Percentiles rank a stretch among this genome's conserved stretches.
Evolutionary conservation across 1,139 yeast genomes (phyloP).

Genomic region (Sporopachydermia cereana): DNA sequence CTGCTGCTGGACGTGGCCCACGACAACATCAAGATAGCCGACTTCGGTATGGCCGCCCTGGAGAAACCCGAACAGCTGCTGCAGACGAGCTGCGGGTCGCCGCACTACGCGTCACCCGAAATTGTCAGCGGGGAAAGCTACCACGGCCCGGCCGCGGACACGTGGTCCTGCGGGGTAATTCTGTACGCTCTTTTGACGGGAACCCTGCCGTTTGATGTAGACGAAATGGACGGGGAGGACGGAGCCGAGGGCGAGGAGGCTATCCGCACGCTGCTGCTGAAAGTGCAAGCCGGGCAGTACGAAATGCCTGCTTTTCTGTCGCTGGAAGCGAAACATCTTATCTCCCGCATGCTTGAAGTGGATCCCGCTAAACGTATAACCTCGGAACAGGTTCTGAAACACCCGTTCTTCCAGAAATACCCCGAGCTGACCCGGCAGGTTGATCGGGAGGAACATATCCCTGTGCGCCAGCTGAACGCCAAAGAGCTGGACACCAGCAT

Average conservation of each 20-base stretch:
- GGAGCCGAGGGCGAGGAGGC: conserved; percentile 45
- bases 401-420: conserved; percentile 51
- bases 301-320: conserved; percentile 63
- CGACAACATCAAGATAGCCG: conserved; percentile 66
- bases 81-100: conserved; percentile 77
- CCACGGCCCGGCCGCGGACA: conserved; percentile 76
- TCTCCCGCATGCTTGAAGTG: conserved; percentile 51
- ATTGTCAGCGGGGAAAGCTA: conserved; percentile 67
- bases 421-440: not conserved
- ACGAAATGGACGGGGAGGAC: not conserved
- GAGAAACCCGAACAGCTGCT: conserved; percentile 60
- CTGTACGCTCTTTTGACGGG: conserved; percentile 70
- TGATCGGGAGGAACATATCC: not conserved
- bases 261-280: conserved; percentile 53
- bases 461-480: conserved; percentile 15
- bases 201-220: conserved; percentile 56
- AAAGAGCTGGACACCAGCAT: conserved; percentile 51
- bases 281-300: conserved; percentile 65
- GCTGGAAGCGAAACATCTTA: conserved; percentile 52
- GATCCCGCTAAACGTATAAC: conserved; percentile 55
- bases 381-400: conserved; percentile 49
- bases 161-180: conserved; percentile 82
- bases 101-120: conserved; percentile 84
- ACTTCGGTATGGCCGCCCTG: conserved; percentile 81
- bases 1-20: conserved; percentile 51